phyloP scores from a whole-genome alignment of 2,329 filamentous ascomycete genomes.

The Stachybotrys chartarum region DNA sequence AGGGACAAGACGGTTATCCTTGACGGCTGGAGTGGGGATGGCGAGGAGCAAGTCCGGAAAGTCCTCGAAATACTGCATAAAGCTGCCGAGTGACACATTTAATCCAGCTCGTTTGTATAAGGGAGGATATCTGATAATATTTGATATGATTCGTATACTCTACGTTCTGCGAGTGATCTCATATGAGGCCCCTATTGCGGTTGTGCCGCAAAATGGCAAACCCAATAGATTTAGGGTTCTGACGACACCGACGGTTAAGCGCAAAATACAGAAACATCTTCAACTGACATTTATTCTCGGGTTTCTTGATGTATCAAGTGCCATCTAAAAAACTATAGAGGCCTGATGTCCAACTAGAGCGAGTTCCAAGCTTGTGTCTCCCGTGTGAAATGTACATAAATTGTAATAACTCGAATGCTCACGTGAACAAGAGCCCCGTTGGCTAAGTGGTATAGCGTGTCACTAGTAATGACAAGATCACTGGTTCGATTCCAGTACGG shows the following conservation, averaged over 20 bases:
- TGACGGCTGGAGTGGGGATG: constrained; percentile 24
- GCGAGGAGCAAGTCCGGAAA: constrained; percentile 15
- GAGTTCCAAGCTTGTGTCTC: not conserved
- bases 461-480: constrained; percentile 30
- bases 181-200: too few relatives aligned
- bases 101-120: too few relatives aligned
- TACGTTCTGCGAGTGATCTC: too few relatives aligned
- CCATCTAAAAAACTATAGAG: not conserved
- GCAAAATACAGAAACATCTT: too few relatives aligned
- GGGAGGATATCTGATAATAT: too few relatives aligned
- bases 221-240: too few relatives aligned
- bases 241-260: too few relatives aligned
- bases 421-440: constrained; percentile 15
- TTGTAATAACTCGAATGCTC: not conserved
- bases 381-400: not conserved
- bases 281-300: not conserved
- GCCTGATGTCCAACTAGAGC: too few relatives aligned
- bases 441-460: constrained; percentile 28
- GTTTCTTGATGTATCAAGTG: not conserved
- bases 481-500: constrained; percentile 27
- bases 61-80: constrained; percentile 19
- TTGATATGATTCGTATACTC: too few relatives aligned
- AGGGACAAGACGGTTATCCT: constrained; percentile 54
- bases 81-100: constrained; percentile 8
- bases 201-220: too few relatives aligned